These are phyloP conservation scores for Alternaria incomplexa DNA, from an alignment of 2,329 filamentous ascomycete species.

Conservation along the genomic window DNA sequence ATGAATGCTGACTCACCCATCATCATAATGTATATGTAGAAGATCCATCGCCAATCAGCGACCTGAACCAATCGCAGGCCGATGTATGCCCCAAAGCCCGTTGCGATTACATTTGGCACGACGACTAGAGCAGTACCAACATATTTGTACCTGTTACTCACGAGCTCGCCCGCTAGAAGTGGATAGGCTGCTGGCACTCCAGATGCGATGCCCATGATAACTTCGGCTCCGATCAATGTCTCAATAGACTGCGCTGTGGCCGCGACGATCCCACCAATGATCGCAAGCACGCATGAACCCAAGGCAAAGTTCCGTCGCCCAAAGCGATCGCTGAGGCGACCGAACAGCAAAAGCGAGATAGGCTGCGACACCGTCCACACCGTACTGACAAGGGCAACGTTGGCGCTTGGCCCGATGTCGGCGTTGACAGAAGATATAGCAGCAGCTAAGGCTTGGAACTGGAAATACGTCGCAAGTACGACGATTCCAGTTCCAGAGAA, in stretches of 20 bases:
- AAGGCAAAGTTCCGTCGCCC: not conserved
- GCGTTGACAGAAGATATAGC: slow-evolving; percentile 6
- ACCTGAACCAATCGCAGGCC: not conserved
- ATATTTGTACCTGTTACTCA: not conserved
- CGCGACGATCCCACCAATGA: not conserved
- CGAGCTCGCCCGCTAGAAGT: not conserved
- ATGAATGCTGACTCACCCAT: not conserved
- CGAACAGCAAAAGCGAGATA: not conserved
- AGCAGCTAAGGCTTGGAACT: slow-evolving; percentile 20
- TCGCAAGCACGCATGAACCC: not conserved
- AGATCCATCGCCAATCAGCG: not conserved
- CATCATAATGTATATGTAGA: not conserved
- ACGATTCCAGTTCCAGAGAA: slow-evolving; percentile 20
- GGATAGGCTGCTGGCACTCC: not conserved
- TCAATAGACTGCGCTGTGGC: not conserved
- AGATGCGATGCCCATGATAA: not conserved
- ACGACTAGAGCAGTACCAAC: not conserved
- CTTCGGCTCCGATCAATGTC: not conserved
- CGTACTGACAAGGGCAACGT: not conserved
- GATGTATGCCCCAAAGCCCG: not conserved
- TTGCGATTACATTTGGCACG: not conserved
- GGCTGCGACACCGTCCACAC: not conserved
- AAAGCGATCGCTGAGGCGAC: not conserved
- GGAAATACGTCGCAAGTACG: slow-evolving; percentile 23
- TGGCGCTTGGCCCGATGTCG: slow-evolving; percentile 18